Base-by-base conservation (phyloP, 2,329 filamentous ascomycete genomes). In the Penicillium griseofulvum region DNA sequence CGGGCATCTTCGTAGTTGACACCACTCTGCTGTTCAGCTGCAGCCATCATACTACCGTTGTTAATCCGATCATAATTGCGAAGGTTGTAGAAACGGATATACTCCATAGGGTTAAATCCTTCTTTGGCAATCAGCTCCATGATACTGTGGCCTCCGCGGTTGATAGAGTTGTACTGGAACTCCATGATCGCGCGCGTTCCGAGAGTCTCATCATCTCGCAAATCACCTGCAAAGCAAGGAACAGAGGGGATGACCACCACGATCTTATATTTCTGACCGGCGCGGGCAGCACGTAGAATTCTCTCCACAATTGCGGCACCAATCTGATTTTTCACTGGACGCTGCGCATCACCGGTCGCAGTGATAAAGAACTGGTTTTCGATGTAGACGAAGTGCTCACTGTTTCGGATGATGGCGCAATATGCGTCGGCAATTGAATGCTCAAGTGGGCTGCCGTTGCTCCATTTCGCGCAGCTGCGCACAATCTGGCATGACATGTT, bases 341-440 rank as follows among this genome's bases (percentile, higher is more conserved):
- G 79, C 71, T 97, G 92, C 16, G 95, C 76, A 17, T 94, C 87
- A 9, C 91, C 90, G 0, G 94, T 97, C 0, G 94, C 90, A 0
- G 91, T 96, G 69, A 95, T 97, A 80, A 97, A 99, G 78, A 97
- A 97, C 70, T 99, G 94, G 66, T 99, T 97, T 73, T 99, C 94
- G 55, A 99, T 96, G 75, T 97, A 99, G 12, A 99, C 86, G 63
- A 87, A 97, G 70, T 97, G 93, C 74, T 96, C 78, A 0, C 94
- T 94, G 54, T 90, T 90, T 47, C 87, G 81, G 66, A 97, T 97
- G 38, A 96, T 77, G 54, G 96, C 90, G 9, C 78, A 82, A 73
- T 96, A 96, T 0, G 91, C 91, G 68, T 93, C 91, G 48, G 85
- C 83, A 59, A 97, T 92, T 0, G 91, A 96, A 72, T 94, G 91